These are phyloP conservation scores for Trametopsis cervina DNA, from an alignment of 768 basidiomycete species.

Conservation along the genomic window DNA sequence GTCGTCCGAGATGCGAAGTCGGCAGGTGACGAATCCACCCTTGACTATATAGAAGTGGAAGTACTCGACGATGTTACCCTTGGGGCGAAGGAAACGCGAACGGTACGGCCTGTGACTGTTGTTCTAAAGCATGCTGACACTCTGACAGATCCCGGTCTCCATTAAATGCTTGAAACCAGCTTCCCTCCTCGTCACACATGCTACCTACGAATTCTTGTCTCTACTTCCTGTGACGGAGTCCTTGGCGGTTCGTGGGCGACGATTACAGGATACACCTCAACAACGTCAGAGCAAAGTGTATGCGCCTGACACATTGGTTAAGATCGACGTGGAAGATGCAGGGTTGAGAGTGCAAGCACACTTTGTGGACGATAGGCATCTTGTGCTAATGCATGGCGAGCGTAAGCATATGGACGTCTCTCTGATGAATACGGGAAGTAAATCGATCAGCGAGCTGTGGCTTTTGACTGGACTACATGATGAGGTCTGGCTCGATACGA, in stretches of 20 bases:
- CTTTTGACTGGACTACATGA: slow-evolving; percentile 53
- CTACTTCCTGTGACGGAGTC: slow-evolving; percentile 63
- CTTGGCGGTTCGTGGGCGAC: slow-evolving; percentile 61
- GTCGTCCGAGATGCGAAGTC: slow-evolving; percentile 35
- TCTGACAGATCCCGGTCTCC: slow-evolving; percentile 50
- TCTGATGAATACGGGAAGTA: slow-evolving; percentile 62
- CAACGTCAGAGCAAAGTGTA: slow-evolving; percentile 69
- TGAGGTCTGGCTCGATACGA: slow-evolving; percentile 46
- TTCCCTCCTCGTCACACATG: slow-evolving; percentile 48
- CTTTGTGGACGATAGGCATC: slow-evolving; percentile 45
- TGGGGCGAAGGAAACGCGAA: slow-evolving; percentile 55
- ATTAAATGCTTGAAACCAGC: slow-evolving; percentile 47
- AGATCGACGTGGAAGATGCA: slow-evolving; percentile 55
- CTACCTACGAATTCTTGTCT: slow-evolving; percentile 64
- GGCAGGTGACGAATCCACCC: slow-evolving; percentile 25
- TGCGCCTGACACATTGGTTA: slow-evolving; percentile 56
- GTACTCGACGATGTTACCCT: slow-evolving; percentile 55
- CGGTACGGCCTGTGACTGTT: slow-evolving; percentile 33
- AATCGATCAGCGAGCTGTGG: slow-evolving; percentile 64
- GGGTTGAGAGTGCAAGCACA: slow-evolving; percentile 55
- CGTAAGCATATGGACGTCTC: slow-evolving; percentile 43
- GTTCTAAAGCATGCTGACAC: neutral
- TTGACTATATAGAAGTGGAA: slow-evolving; percentile 48
- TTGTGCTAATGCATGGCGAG: slow-evolving; percentile 66
- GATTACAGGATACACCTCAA: slow-evolving; percentile 67